Percentiles rank a stretch among this genome's conserved stretches.
phyloP scores from a whole-genome alignment of 176 grass and related monocot species.

The Ananas comosus region DNA sequence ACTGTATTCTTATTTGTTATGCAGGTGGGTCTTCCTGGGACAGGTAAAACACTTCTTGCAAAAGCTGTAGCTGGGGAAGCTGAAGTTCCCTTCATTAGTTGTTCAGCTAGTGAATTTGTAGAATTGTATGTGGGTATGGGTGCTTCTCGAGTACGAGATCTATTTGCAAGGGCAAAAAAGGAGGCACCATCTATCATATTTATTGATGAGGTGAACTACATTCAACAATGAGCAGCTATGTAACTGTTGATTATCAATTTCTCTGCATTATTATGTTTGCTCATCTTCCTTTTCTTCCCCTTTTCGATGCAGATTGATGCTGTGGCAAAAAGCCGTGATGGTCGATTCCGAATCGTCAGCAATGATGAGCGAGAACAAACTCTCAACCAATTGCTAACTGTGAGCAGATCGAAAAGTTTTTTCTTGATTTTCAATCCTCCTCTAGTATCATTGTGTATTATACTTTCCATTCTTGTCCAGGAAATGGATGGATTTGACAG shows the following conservation, averaged over 20 bases:
- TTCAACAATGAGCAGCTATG: background rate
- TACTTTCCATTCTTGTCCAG: constrained; percentile 23
- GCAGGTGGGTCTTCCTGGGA: constrained; percentile 95
- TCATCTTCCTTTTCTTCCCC: constrained; percentile 1
- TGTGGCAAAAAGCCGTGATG: constrained; percentile 96
- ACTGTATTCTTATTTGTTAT: constrained; percentile 22
- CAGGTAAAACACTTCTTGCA: constrained; percentile 96
- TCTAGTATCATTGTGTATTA: background rate
- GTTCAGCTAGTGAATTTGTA: constrained; percentile 99
- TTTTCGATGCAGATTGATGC: constrained; percentile 76
- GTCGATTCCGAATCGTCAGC: constrained; percentile 81
- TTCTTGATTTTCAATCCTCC: background rate
- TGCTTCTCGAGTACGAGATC: constrained; percentile 89
- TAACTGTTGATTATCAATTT: background rate
- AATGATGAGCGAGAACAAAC: constrained; percentile 99
- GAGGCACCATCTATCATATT: constrained; percentile 95
- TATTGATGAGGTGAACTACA: constrained; percentile 79
- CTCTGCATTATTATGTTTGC: constrained; percentile 20
- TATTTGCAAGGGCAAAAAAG: constrained; percentile 93
- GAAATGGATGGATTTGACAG: constrained; percentile 99
- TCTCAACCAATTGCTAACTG: constrained; percentile 93
- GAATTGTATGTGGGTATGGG: constrained; percentile 99
- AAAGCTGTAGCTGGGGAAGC: constrained; percentile 99
- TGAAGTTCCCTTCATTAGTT: constrained; percentile 99
- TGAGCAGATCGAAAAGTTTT: constrained; percentile 18